Conservation (phyloP, 2,329 filamentous ascomycete genomes). For the Coniochaeta prunicola region DNA sequence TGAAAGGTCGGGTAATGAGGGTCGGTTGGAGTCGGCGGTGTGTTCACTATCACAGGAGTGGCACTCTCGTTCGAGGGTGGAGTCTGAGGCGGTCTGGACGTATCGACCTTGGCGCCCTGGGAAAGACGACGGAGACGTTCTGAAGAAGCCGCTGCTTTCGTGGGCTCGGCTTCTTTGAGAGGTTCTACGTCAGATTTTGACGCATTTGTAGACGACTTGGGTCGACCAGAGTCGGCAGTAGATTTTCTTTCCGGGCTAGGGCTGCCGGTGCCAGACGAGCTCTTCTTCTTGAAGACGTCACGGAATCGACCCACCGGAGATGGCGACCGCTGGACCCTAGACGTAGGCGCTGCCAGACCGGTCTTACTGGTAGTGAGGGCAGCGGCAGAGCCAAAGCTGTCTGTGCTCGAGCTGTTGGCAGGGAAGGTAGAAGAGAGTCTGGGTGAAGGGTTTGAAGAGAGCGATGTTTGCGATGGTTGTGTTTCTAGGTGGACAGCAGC, state of each 20-base stretch:
- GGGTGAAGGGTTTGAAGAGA: conserved; percentile 11
- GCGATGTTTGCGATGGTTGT: conserved; percentile 29
- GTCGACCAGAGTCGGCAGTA: background rate
- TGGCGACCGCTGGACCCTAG: conserved; percentile 47
- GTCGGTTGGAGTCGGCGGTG: conserved; percentile 58
- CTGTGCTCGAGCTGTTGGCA: conserved; percentile 16
- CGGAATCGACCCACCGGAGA: conserved; percentile 67
- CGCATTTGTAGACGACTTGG: background rate
- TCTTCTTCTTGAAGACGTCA: conserved; percentile 60
- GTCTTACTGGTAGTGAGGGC: conserved; percentile 25
- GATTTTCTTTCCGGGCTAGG: conserved; percentile 12
- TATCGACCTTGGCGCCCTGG: conserved; percentile 21
- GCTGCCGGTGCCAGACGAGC: conserved; percentile 34
- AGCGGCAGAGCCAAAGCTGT: conserved; percentile 23
- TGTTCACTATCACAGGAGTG: conserved; percentile 55
- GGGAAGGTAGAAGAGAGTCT: conserved; percentile 31
- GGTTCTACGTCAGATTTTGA: conserved; percentile 1
- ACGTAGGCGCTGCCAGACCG: conserved; percentile 32
- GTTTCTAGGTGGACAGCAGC: conserved; percentile 41
- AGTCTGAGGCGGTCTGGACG: conserved; percentile 32
- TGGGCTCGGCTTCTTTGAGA: conserved; percentile 5
- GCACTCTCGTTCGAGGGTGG: conserved; percentile 36
- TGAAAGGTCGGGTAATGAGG: conserved; percentile 18
- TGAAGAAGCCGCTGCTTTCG: conserved; percentile 7
- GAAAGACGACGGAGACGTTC: conserved; percentile 20